A percentile compares a stretch with the other conserved stretches of the same genome.
These are phyloP conservation scores for Anisodus acutangulus DNA, from an alignment of 257 asterid species.

Conservation along the genomic window DNA sequence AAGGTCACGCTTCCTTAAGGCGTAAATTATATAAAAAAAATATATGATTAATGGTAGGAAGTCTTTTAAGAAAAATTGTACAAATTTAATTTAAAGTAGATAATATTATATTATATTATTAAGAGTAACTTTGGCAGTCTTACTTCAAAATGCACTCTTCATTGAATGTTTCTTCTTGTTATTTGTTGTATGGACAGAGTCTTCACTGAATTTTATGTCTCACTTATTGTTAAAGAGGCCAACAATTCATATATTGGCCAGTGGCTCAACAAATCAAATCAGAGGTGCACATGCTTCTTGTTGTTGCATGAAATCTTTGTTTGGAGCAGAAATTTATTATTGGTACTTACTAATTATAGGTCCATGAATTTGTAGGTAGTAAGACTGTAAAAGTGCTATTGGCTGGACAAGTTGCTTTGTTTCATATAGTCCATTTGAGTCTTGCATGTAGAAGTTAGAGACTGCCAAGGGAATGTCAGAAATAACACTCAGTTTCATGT, in stretches of 20 bases:
- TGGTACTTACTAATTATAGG: not conserved
- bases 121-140: not conserved
- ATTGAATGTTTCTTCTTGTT: not conserved
- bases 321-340: not conserved
- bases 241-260: not conserved
- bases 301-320: not conserved
- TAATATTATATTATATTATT: not conserved
- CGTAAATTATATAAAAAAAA: no score
- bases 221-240: not conserved
- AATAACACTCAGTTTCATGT: slow-evolving; percentile 22
- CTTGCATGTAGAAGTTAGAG: not conserved
- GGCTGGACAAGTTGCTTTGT: not conserved
- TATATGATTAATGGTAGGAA: no score
- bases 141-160: not conserved
- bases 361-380: not conserved
- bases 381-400: not conserved
- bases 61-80: no score
- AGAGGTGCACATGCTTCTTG: not conserved
- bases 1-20: no score
- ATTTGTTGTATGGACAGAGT: not conserved
- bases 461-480: slow-evolving; percentile 17
- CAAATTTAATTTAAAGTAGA: no score
- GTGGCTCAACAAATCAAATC: not conserved
- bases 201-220: not conserved
- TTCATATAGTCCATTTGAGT: not conserved